Evolutionary conservation across 345 rosid genomes (phyloP).

Genomic region (Rubroshorea leprosula): DNA sequence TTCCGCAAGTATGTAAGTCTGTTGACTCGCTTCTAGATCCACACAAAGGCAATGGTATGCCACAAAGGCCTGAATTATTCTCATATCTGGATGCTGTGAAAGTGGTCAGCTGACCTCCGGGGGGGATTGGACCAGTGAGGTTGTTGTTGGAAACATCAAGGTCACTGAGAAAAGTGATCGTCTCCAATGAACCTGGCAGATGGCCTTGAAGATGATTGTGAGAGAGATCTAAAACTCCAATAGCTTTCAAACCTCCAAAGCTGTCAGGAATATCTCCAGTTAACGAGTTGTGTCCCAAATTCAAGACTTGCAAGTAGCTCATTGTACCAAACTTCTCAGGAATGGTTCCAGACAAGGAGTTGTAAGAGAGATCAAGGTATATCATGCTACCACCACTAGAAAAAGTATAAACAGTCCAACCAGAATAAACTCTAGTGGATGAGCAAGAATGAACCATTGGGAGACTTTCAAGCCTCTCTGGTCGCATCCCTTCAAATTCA

Average conservation of each 20-base stretch:
- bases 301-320: conserved; percentile 79
- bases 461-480: conserved; percentile 53
- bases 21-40: conserved; percentile 31
- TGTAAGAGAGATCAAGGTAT: conserved; percentile 86
- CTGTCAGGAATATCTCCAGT: conserved; percentile 67
- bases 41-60: conserved; percentile 72
- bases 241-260: conserved; percentile 60
- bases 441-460: conserved; percentile 92
- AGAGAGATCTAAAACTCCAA: conserved; percentile 94
- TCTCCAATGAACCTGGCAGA: conserved; percentile 67
- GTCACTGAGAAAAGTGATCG: conserved; percentile 81
- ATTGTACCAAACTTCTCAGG: conserved; percentile 64
- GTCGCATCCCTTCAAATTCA: conserved; percentile 81
- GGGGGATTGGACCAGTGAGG: conserved; percentile 77
- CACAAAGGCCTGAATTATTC: conserved; percentile 92
- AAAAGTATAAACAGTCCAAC: conserved; percentile 75
- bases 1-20: conserved; percentile 16
- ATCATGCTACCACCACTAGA: conserved; percentile 74
- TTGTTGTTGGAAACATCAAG: conserved; percentile 93
- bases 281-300: conserved; percentile 79
- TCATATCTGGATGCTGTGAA: conserved; percentile 76
- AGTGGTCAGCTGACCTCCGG: conserved; percentile 92
- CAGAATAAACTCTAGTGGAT: conserved; percentile 76
- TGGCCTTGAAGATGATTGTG: conserved; percentile 74
- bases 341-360: conserved; percentile 56